Conservation (phyloP, 2,329 filamentous ascomycete genomes). For the Arthroderma sp. region DNA sequence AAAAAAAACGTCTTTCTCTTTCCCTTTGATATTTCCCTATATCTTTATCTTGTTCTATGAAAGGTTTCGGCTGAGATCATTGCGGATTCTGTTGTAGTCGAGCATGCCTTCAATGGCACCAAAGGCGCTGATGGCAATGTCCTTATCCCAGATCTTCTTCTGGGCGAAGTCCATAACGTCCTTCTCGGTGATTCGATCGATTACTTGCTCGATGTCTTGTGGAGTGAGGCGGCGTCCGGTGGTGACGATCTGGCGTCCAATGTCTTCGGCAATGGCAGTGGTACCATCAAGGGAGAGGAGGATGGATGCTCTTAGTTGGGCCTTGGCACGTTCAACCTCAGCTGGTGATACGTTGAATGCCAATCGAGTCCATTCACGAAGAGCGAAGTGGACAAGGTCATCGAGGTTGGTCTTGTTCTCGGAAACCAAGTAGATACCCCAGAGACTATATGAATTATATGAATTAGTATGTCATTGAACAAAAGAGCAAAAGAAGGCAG, state of each 20-base stretch:
- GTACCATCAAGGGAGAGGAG: conserved; percentile 95
- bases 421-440: conserved; percentile 97
- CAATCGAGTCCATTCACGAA: conserved; percentile 95
- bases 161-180: conserved; percentile 95
- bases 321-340: conserved; percentile 96
- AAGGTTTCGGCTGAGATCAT: conserved; percentile 72
- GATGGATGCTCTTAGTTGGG: conserved; percentile 96
- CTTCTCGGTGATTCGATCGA: conserved; percentile 82
- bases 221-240: conserved; percentile 84
- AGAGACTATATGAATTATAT: conserved; percentile 52
- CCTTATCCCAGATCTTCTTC: conserved; percentile 93
- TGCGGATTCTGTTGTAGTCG: conserved; percentile 43
- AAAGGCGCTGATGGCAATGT: conserved; percentile 84
- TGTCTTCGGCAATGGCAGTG: conserved; percentile 93
- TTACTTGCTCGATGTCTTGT: conserved; percentile 85
- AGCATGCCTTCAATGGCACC: conserved; percentile 76
- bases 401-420: conserved; percentile 80
- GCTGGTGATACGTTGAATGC: conserved; percentile 75
- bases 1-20: not conserved
- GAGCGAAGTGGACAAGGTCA: conserved; percentile 94
- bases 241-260: conserved; percentile 95
- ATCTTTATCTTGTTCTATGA: conserved; percentile 14
- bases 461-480: conserved; percentile 1
- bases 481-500: not conserved
- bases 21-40: conserved; percentile 4